Conservation (phyloP, 2,329 filamentous ascomycete genomes). For the Pseudopithomyces chartarum region DNA sequence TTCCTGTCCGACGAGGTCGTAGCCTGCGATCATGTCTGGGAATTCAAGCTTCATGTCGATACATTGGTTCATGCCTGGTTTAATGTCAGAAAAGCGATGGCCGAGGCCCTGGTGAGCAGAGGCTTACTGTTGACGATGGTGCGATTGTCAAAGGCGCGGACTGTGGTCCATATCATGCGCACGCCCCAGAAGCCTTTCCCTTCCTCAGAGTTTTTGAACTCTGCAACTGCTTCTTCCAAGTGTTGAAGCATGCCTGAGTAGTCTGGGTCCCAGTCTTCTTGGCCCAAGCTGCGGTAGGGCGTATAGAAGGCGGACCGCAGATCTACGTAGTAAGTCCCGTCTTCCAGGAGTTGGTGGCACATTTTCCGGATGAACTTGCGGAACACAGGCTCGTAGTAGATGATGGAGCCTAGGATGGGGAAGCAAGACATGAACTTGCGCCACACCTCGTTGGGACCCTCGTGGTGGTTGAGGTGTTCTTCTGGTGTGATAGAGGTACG, state of each 20-base stretch:
- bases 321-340: constrained; percentile 86
- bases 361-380: constrained; percentile 74
- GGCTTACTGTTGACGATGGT: constrained; percentile 66
- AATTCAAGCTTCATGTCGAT: constrained; percentile 80
- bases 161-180: constrained; percentile 81
- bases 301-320: constrained; percentile 76
- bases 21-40: constrained; percentile 81
- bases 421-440: constrained; percentile 79
- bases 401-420: constrained; percentile 70
- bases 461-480: constrained; percentile 79
- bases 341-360: constrained; percentile 72
- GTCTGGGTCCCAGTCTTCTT: constrained; percentile 69
- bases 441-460: constrained; percentile 85
- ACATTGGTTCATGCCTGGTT: constrained; percentile 76
- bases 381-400: constrained; percentile 92
- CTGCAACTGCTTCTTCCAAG: constrained; percentile 76
- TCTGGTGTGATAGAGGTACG: constrained; percentile 73
- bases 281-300: constrained; percentile 68
- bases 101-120: neutral
- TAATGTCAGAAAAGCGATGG: constrained; percentile 1
- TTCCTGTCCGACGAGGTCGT: constrained; percentile 89
- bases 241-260: constrained; percentile 73
- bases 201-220: constrained; percentile 73
- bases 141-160: constrained; percentile 68
- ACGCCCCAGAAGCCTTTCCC: constrained; percentile 83